These are phyloP conservation scores for Candida pseudoviswanathii DNA, from an alignment of 1,139 yeast species.

Conservation along the genomic window DNA sequence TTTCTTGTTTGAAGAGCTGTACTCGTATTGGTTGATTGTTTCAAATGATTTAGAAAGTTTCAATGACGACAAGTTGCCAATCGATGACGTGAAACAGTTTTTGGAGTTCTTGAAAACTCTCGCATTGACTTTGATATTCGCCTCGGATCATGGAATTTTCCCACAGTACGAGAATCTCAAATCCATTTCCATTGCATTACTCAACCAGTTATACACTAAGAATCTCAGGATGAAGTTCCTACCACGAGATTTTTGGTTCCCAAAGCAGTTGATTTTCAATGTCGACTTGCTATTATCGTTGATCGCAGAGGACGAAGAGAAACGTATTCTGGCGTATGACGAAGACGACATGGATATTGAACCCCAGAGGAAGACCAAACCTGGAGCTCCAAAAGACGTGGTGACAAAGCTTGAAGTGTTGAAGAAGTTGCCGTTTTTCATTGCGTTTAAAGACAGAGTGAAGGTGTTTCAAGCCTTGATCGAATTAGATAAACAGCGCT, in stretches of 20 bases:
- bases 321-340: conserved; percentile 19
- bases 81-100: conserved; percentile 47
- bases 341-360: conserved; percentile 10
- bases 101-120: conserved; percentile 54
- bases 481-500: conserved; percentile 47
- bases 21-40: conserved; percentile 55
- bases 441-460: conserved; percentile 76
- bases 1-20: conserved; percentile 40
- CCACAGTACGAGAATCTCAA: conserved; percentile 30
- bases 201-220: conserved; percentile 69
- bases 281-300: conserved; percentile 32
- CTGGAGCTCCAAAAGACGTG: conserved; percentile 5
- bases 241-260: conserved; percentile 59
- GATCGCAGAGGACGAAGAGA: conserved; percentile 44
- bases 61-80: conserved; percentile 43
- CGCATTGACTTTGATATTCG: conserved; percentile 58
- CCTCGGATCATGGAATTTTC: conserved; percentile 15
- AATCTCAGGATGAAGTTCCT: conserved; percentile 68
- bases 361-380: neutral
- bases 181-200: conserved; percentile 48
- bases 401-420: conserved; percentile 48
- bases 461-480: conserved; percentile 69
- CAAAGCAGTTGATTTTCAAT: conserved; percentile 29
- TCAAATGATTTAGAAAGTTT: conserved; percentile 72
- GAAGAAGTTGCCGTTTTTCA: conserved; percentile 72